Percentiles rank a stretch among this genome's conserved stretches.
Conservation (phyloP, 2,329 filamentous ascomycete species). For the Colletotrichum filicis region DNA sequence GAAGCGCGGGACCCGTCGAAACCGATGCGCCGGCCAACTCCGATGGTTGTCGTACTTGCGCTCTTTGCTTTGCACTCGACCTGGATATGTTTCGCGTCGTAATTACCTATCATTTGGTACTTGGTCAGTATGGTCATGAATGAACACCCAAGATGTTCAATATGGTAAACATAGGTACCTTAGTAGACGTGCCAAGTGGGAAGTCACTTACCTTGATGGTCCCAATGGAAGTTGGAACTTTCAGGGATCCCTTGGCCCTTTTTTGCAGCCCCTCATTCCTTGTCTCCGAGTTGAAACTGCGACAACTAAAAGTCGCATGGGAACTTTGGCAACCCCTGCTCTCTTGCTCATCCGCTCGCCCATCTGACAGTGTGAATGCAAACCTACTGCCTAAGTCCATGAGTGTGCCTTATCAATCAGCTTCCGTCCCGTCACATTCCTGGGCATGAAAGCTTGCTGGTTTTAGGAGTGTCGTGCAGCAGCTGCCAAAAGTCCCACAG, state of each 20-base stretch:
- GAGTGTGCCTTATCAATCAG: constrained; percentile 24
- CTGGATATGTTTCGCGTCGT: not conserved
- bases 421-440: not conserved
- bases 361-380: not conserved
- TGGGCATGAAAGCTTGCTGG: not conserved
- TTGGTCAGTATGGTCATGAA: not conserved
- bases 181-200: not conserved
- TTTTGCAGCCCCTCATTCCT: constrained; percentile 12
- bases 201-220: not conserved
- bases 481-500: constrained; percentile 18
- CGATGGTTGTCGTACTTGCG: not conserved
- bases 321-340: constrained; percentile 22
- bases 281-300: constrained; percentile 15
- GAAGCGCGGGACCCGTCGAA: not conserved
- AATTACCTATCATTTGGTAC: not conserved
- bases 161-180: not conserved
- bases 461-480: not conserved
- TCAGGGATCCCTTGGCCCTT: not conserved
- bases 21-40: constrained; percentile 9
- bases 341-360: constrained; percentile 4
- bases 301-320: constrained; percentile 20
- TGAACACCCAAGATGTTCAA: not conserved
- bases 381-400: too few relatives aligned
- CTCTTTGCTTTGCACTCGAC: not conserved
- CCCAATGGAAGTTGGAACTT: too few relatives aligned